phyloP scores from a whole-genome alignment of 352 stramenopile species.

The Elongisporangium undulatum region DNA sequence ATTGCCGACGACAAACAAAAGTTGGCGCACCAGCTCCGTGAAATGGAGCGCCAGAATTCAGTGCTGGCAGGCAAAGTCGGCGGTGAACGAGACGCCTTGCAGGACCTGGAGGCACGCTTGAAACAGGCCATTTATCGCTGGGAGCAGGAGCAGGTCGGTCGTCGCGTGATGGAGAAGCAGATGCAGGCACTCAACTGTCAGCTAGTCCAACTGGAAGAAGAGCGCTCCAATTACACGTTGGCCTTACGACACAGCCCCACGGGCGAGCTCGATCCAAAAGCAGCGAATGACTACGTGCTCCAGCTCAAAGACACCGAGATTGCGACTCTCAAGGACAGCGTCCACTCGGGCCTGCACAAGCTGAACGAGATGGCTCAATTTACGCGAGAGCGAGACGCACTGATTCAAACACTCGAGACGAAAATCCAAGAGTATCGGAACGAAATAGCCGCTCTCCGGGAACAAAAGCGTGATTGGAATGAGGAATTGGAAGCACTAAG shows the following conservation, averaged over 20 bases:
- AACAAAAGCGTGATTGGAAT: slow-evolving; percentile 3
- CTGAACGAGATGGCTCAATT: slow-evolving; percentile 1
- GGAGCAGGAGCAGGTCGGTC: slow-evolving; percentile 42
- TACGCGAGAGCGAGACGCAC: neutral
- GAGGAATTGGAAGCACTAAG: slow-evolving; percentile 7
- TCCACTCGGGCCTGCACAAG: neutral
- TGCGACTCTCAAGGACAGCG: slow-evolving; percentile 5
- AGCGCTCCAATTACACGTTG: slow-evolving; percentile 36
- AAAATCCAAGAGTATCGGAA: neutral
- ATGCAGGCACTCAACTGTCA: slow-evolving; percentile 24
- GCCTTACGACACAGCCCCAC: slow-evolving; percentile 37
- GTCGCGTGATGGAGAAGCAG: slow-evolving; percentile 31
- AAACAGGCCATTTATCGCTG: slow-evolving; percentile 47
- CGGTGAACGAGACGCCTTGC: slow-evolving; percentile 40
- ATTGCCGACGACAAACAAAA: slow-evolving; percentile 39
- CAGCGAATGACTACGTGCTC: slow-evolving; percentile 33
- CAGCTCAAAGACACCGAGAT: slow-evolving; percentile 56
- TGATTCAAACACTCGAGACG: neutral
- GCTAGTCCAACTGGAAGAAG: slow-evolving; percentile 47
- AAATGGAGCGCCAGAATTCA: slow-evolving; percentile 14
- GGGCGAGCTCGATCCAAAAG: slow-evolving; percentile 15
- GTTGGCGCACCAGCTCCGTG: slow-evolving; percentile 23
- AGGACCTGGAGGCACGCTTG: slow-evolving; percentile 52
- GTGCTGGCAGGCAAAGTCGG: slow-evolving; percentile 29
- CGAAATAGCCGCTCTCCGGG: neutral